Percentiles rank a stretch among this genome's conserved stretches.
phyloP scores from a whole-genome alignment of 106 monocot genomes.

The Chionographis japonica region DNA sequence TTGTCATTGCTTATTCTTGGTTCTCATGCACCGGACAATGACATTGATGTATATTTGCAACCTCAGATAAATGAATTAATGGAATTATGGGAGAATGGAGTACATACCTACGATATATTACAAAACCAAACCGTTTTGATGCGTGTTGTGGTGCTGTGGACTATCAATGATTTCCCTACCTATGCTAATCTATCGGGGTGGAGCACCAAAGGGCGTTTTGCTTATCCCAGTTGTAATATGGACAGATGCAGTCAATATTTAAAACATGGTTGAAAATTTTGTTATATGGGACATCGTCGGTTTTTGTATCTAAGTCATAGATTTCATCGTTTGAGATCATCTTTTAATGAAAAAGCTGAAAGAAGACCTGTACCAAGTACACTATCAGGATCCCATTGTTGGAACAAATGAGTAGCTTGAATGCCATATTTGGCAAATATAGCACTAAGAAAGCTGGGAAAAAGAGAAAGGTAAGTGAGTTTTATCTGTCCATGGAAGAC shows the following conservation, averaged over 20 bases:
- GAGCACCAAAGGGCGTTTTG: background rate
- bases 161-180: slow-evolving; percentile 11
- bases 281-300: background rate
- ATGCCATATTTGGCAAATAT: background rate
- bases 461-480: too few relatives aligned
- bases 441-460: background rate
- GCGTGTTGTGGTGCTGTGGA: slow-evolving; percentile 4
- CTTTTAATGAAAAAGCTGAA: background rate
- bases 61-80: slow-evolving; percentile 13
- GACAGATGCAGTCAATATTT: background rate
- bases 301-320: background rate
- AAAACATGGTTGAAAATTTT: background rate
- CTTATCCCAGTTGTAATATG: slow-evolving; percentile 1
- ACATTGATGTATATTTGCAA: slow-evolving; percentile 13
- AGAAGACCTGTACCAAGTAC: background rate
- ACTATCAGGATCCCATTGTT: background rate
- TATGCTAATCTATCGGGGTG: slow-evolving; percentile 3
- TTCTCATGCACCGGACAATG: background rate
- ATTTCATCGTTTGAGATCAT: background rate
- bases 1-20: slow-evolving; percentile 7
- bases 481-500: too few relatives aligned
- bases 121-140: background rate
- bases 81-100: slow-evolving; percentile 8
- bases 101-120: slow-evolving; percentile 6
- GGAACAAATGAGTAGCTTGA: background rate